phyloP scores from a whole-genome alignment of 2,329 filamentous ascomycete species.

The Colletotrichum noveboracense region DNA sequence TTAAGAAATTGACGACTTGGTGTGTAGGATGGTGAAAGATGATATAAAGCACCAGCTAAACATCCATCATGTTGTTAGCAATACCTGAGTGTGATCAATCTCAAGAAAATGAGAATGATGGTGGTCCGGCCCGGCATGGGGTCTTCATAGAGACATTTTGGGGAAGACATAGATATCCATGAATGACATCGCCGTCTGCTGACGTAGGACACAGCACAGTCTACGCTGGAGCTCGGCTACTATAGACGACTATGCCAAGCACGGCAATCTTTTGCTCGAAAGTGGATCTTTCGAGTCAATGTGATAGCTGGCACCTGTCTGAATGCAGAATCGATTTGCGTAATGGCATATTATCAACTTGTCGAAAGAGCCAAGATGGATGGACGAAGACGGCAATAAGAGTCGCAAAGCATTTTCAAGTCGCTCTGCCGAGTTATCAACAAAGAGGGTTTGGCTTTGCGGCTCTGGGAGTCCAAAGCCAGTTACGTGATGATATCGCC shows the following conservation, averaged over 20 bases:
- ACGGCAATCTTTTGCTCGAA: not conserved
- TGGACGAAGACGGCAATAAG: not conserved
- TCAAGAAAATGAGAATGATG: not conserved
- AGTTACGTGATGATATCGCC: not conserved
- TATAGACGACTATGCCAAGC: not conserved
- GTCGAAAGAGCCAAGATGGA: not conserved
- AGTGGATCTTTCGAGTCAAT: not conserved
- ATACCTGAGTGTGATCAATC: not conserved
- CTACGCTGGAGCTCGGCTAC: not conserved
- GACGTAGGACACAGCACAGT: not conserved
- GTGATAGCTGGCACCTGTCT: not conserved
- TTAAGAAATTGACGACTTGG: not conserved
- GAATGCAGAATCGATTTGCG: not conserved
- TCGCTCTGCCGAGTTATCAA: not conserved
- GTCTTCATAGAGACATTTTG: not conserved
- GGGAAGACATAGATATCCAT: not conserved
- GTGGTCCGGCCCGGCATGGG: not conserved
- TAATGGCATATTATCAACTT: not conserved
- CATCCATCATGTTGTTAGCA: not conserved
- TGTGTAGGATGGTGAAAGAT: not conserved
- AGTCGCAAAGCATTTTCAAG: not conserved
- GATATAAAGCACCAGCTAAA: not conserved
- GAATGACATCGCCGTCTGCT: not conserved
- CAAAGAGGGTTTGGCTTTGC: not conserved
- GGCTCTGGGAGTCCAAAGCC: not conserved